phyloP scores from a whole-genome alignment of 768 basidiomycete species.

The Pleurotus salmoneostramineus region DNA sequence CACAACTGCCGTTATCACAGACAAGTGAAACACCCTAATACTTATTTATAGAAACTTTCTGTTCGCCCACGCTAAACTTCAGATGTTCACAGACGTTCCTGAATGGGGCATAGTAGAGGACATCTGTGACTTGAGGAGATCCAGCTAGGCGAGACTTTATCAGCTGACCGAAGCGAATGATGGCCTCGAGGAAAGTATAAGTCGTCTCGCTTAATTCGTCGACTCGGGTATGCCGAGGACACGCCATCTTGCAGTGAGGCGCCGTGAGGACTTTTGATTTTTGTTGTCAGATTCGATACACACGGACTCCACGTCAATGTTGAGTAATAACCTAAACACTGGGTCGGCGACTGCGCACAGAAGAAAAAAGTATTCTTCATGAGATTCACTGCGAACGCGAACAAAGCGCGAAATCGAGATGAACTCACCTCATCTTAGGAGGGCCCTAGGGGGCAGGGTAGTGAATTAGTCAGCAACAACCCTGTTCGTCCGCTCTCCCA shows the following conservation, averaged over 20 bases:
- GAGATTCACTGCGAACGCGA: not conserved
- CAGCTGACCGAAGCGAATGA: not conserved
- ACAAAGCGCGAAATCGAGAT: no score
- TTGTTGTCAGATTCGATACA: not conserved
- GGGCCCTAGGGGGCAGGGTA: no score
- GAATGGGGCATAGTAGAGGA: not conserved
- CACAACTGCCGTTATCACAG: conserved; percentile 2
- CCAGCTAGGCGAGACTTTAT: not conserved
- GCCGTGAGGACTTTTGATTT: not conserved
- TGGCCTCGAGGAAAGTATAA: not conserved
- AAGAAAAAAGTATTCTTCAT: not conserved
- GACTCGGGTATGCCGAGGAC: not conserved
- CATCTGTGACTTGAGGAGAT: not conserved
- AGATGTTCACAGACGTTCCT: not conserved
- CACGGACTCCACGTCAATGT: not conserved
- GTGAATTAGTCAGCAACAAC: no score
- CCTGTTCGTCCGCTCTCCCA: conserved; percentile 17
- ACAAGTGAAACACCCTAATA: not conserved
- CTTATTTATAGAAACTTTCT: not conserved
- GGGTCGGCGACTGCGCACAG: not conserved
- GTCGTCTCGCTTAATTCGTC: not conserved
- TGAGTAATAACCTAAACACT: not conserved
- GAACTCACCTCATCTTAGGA: no score
- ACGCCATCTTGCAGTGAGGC: not conserved
- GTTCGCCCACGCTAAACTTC: not conserved